A percentile compares a stretch with the other conserved stretches of the same genome.
Evolutionary conservation across 495 filamentous ascomycete species (phyloP).

Genomic region (Neurospora sp.): DNA sequence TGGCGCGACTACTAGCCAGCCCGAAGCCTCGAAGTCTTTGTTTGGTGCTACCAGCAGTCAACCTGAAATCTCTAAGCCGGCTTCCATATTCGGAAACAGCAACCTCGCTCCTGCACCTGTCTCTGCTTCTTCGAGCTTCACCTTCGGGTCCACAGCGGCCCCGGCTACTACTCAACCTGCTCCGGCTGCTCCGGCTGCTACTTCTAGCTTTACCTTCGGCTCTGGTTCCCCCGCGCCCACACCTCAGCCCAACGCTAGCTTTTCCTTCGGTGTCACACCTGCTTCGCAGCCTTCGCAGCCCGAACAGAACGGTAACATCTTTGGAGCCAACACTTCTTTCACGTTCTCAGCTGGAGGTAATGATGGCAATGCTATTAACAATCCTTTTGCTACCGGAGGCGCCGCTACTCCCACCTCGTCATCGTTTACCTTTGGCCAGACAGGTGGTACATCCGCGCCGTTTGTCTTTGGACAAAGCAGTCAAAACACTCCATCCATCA

Average conservation of each 20-base stretch:
- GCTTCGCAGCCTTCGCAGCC: slow-evolving; percentile 6
- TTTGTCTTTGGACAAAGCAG: slow-evolving; percentile 18
- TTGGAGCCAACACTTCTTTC: slow-evolving; percentile 23
- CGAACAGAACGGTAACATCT: slow-evolving; percentile 9
- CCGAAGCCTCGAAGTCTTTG: slow-evolving; percentile 10
- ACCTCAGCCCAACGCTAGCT: slow-evolving; percentile 20
- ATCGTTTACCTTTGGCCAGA: slow-evolving; percentile 29
- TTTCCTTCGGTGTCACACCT: slow-evolving; percentile 5
- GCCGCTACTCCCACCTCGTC: slow-evolving; percentile 19
- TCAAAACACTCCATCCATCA: slow-evolving; percentile 16
- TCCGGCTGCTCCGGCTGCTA: slow-evolving; percentile 2
- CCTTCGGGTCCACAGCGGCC: slow-evolving; percentile 20
- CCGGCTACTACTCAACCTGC: slow-evolving; percentile 19
- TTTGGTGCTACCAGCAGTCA: slow-evolving; percentile 9
- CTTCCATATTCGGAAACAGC: slow-evolving; percentile 10
- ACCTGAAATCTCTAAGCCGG: slow-evolving; percentile 8
- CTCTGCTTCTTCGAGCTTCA: slow-evolving; percentile 12
- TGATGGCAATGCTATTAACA: slow-evolving; percentile 23
- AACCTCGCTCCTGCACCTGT: slow-evolving; percentile 8
- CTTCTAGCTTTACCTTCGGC: slow-evolving; percentile 13
- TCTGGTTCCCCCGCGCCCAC: slow-evolving; percentile 17
- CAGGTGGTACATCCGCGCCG: slow-evolving; percentile 12
- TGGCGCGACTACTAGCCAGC: slow-evolving; percentile 4
- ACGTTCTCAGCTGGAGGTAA: slow-evolving; percentile 29
- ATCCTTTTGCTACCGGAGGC: slow-evolving; percentile 29